Base-by-base conservation (phyloP, 2,329 filamentous ascomycete genomes). In the Amylocarpus encephaloides region DNA sequence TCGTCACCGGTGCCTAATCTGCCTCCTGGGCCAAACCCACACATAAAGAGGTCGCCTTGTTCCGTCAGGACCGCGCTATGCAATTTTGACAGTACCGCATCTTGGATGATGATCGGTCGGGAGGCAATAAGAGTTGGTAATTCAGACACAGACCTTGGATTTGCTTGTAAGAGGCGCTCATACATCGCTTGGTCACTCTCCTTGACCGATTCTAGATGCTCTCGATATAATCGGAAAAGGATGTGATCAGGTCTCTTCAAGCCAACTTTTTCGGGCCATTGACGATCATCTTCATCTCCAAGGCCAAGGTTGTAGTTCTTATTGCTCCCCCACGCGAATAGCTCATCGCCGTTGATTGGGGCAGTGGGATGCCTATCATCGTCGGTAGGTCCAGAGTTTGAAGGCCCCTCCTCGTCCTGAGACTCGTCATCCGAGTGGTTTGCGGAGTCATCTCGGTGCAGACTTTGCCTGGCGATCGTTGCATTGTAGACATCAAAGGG, bases 251-350 rank as follows among this genome's bases (percentile, higher is more conserved):
- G 89, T 13, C 92, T 82, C 49, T 82, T 79, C 32, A 97, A 68
- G 30, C 76, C 73, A 10, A 96, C 82, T 9, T 89, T 85, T 66
- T 97, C 93, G 0, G 93, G 93, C 62, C 86, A 95, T 57, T 97
- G 91, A 2, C 93, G 83, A 64, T 98, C 92, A 66, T 96, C 90
- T 62, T 94, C 86, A 64, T 98, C 91, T n/a, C 91, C 91, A 53
- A 97, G 85, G 1, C 93, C 93, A 18, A 98, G 78, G 0, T 88
- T 93, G 9, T 95, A 71, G 60, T 98, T 98, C 64, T 93, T 94
- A 70, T 96, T 98, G 69, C 91, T 97, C 44, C 93, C 93, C 68
- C 97, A 96, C 1, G 89, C 85, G 62, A 89, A 97, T 1, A 96
- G 72, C 64, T 98, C 93, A 62, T 95, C 88, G 7, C 89, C 92